Evolutionary conservation across 768 basidiomycete species (phyloP).

Genomic region (Xerocomellus dryophilus): DNA sequence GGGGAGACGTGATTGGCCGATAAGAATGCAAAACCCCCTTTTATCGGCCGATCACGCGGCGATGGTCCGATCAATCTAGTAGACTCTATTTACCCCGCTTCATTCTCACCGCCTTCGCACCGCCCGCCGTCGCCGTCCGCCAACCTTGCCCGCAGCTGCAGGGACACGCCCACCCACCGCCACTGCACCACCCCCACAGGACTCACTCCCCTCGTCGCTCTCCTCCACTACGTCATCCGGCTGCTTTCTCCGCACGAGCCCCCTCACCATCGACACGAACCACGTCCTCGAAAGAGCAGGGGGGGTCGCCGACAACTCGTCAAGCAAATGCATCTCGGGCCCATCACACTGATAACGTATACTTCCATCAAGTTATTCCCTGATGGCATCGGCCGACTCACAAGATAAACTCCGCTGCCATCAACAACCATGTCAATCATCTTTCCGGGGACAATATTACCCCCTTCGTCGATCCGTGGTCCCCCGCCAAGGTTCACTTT

Average conservation of each 20-base stretch:
- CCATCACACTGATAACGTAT: conserved; percentile 50
- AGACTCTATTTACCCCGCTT: conserved; percentile 17
- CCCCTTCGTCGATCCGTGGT: conserved; percentile 52
- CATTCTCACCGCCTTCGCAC: conserved; percentile 42
- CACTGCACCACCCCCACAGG: conserved; percentile 44
- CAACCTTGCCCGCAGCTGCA: conserved; percentile 54
- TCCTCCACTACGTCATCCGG: conserved; percentile 30
- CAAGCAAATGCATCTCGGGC: conserved; percentile 54
- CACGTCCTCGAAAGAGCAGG: conserved; percentile 68
- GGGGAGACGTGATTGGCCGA: conserved; percentile 28
- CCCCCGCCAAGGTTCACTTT: conserved; percentile 64
- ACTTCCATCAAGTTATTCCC: conserved; percentile 10
- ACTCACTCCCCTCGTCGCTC: conserved; percentile 40
- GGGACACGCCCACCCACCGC: conserved; percentile 29
- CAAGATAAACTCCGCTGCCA: conserved; percentile 69
- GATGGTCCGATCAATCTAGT: neutral
- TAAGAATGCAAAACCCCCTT: conserved; percentile 18
- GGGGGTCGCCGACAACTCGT: conserved; percentile 52
- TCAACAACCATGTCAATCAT: conserved; percentile 82
- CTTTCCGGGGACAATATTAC: conserved; percentile 46
- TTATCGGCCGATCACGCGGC: conserved; percentile 7
- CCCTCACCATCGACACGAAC: conserved; percentile 50
- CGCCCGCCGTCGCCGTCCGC: conserved; percentile 63
- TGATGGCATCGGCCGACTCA: conserved; percentile 38
- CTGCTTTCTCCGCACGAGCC: conserved; percentile 19